Conservation (phyloP, 768 basidiomycete species). For the Punctularia strigosozonata region DNA sequence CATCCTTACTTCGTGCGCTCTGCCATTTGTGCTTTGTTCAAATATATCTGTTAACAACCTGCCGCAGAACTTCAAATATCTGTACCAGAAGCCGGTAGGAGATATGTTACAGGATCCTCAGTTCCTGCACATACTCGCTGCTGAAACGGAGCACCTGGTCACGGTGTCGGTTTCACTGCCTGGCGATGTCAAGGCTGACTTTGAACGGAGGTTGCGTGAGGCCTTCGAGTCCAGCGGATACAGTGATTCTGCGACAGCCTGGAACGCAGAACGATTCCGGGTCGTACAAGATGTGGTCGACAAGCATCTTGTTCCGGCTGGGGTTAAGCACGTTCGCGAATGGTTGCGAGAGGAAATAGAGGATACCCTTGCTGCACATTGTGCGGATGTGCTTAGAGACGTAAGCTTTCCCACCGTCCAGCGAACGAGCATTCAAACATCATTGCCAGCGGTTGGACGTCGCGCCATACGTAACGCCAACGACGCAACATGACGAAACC, state of each 20-base stretch:
- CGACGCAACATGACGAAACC: constrained; percentile 58
- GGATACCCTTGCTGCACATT: constrained; percentile 61
- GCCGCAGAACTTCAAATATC: constrained; percentile 87
- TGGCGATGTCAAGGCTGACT: constrained; percentile 43
- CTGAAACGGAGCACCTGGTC: constrained; percentile 83
- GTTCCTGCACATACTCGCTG: constrained; percentile 83
- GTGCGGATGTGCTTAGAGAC: constrained; percentile 54
- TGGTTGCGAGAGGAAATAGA: constrained; percentile 86
- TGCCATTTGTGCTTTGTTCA: background rate
- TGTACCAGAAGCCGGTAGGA: constrained; percentile 61
- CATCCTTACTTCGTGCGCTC: constrained; percentile 58
- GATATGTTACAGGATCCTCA: constrained; percentile 65
- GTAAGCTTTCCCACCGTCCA: constrained; percentile 47
- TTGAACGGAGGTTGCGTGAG: constrained; percentile 66
- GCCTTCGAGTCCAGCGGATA: constrained; percentile 80
- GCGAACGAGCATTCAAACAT: background rate
- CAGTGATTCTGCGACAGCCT: constrained; percentile 74
- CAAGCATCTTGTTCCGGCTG: constrained; percentile 73
- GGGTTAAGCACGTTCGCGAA: constrained; percentile 81
- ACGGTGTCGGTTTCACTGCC: constrained; percentile 62
- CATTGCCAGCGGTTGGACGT: constrained; percentile 63
- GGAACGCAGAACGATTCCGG: constrained; percentile 79
- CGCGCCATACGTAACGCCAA: constrained; percentile 54
- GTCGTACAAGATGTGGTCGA: constrained; percentile 73
- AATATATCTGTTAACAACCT: constrained; percentile 4